Base-by-base conservation (phyloP, 805 yeast genomes). In the Yueomyces sinensis region DNA sequence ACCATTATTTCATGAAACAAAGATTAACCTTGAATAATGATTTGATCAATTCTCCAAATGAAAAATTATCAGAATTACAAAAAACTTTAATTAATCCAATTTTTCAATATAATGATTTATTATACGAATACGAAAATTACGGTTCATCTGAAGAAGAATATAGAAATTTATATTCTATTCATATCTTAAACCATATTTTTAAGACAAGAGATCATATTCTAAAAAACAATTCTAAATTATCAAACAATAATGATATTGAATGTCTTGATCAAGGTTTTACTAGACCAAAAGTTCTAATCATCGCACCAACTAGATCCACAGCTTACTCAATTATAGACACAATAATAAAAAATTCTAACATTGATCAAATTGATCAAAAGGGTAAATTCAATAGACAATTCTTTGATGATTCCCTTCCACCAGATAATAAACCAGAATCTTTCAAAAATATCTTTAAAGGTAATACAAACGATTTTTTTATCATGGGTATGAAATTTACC, bases 181-280 rank as follows among this genome's bases (percentile, higher is more conserved):
- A 89, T 59, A 68, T 71, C 4, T 53, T 86, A 36, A 89, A 91
- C 48, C 98, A 89, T 54, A 59, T 91, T 23, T 72, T 65, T 59
- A 86, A 87, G 57, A 83, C 96, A 0, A 70, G 95, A 49, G 96
- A 86, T 55, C 61, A 76, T n/a, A 70, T 89, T 14, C 46, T 89
- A 45, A 81, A 80, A 51, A 78, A 91, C 59, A 84, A 78, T 44
- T 69, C 71, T 33, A 74, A 72, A 44, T 32, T 62, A n/a, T 60
- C 57, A 35, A 54, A 66, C 36, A 50, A 61, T 38, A 61, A 62
- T 18, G 72, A 66, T 33, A 71, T 71, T 11, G 93, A 83, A 46
- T 66, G 69, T 42, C 63, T 94, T 37, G 98, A 91, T 54, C 97
- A 91, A 56, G 97, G 98, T 20, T 91, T 84, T 54, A 87, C 95